Evolutionary conservation across 768 basidiomycete species (phyloP), one percentile per base, ranked within the genome.

Genomic region (Calocybe gangraenosa): DNA sequence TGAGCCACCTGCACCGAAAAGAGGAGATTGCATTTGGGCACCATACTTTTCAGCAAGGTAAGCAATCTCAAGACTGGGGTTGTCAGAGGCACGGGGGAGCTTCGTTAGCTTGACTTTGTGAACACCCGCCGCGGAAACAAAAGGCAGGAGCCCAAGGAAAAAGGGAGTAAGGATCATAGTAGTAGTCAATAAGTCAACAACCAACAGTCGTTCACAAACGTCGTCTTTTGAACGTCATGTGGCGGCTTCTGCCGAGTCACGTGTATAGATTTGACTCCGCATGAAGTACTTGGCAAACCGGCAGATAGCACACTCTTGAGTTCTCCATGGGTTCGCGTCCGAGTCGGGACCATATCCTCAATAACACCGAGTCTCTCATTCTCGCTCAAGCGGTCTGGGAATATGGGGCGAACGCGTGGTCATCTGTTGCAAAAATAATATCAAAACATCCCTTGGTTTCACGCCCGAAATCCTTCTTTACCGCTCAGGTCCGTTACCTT

Each of bases 41-140:
- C 89, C 82, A 75, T 98, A 96, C 75, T 99, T 98, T 75, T 92
- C 79, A n/a, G 86, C 83, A 46, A 98, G 85, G 63, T 89, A 92
- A 17, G 85, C 87, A 36, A 79, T 79, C 68, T 91, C 85, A 38
- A 90, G 70, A 19, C 74, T 61, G 17, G 86, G 81, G 47, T 83
- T 82, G 58, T 71, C 75, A 11, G 69, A 64, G n/a, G 70, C 71
- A 33, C 75, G 70, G 14, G 85, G 76, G 1, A 95, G 61, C 71
- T 96, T 96, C 67, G 92, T 79, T 22, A 97, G 82, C 65, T 92
- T 93, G 63, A 96, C 79, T 60, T 79, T 92, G 77, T 84, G 85
- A 1, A 91, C 71, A 51, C 79, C 78, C 37, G 65, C 70, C 15
- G 75, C 75, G 51, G 72, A 71, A 58, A 75, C 69, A 68, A 68